Base-by-base conservation (phyloP, 345 rosid species). In the Aquilaria malaccensis region DNA sequence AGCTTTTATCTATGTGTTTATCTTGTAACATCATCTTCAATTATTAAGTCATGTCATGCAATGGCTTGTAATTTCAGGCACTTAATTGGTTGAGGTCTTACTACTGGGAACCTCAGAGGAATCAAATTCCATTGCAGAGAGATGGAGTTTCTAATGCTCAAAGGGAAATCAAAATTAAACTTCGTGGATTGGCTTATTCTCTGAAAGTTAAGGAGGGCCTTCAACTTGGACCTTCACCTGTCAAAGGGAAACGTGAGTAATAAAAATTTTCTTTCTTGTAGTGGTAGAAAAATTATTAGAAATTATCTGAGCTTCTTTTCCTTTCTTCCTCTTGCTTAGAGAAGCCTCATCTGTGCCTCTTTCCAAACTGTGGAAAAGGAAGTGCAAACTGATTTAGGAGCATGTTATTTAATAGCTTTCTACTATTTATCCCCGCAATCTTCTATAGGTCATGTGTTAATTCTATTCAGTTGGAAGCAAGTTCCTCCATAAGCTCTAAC, bases 21-120 rank as follows among this genome's bases (percentile, higher is more conserved):
- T 37, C 43, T 3, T 37, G 5, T 4, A 37, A 37, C 43, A 3
- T 37, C 7, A 4, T 37, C 7, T 37, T 5, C 7, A 4, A 2
- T 37, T 37, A 37, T 9, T 37, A 37, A 37, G 7, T 37, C 43
- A 37, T 22, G 22, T 22, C 43, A 2, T 59, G 2, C 52, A 31
- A 15, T 67, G 45, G 47, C 70, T 69, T 52, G 45, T 63, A 58
- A 66, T 67, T 67, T 55, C 72, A 93, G 99, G 96, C 96, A 30
- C 79, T 93, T 75, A 70, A 84, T 73, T 93, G 99, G 99, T 69
- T 93, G 71, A 86, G 75, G 72, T 74, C 78, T 43, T 84, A 80
- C 66, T 86, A 93, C 52, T 93, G 97, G 99, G 86, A 79, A 62
- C 85, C 87, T 63, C 97, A 93, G 73, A 79, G 70, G 71, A 65